Conservation (phyloP, 1,139 yeast species). For the Blastobotrys proliferans region DNA sequence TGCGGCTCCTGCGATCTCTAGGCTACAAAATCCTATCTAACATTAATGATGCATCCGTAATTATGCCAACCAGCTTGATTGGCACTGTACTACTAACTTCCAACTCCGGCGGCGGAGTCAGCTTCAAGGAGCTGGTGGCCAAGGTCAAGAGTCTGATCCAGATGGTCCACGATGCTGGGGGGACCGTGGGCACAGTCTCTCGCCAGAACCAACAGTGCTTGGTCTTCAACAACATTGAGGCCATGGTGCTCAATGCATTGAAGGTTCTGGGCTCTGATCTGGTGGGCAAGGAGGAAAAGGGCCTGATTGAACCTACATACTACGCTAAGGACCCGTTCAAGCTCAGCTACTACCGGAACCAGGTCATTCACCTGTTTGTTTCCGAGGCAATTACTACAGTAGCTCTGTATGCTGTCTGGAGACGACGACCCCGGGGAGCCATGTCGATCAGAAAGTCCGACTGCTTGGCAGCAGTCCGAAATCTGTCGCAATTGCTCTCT, state of each 20-base stretch:
- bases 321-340: constrained; percentile 41
- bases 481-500: constrained; percentile 36
- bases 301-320: constrained; percentile 39
- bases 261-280: constrained; percentile 38
- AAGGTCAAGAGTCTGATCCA: constrained; percentile 38
- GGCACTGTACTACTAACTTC: constrained; percentile 41
- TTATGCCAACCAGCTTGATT: constrained; percentile 43
- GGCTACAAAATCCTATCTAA: constrained; percentile 41
- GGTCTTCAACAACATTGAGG: constrained; percentile 27
- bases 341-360: constrained; percentile 42
- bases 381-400: constrained; percentile 40
- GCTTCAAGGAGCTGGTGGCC: constrained; percentile 33
- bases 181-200: constrained; percentile 37
- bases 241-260: constrained; percentile 38
- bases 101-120: constrained; percentile 37
- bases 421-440: constrained; percentile 15
- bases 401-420: constrained; percentile 33
- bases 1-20: constrained; percentile 34
- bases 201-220: constrained; percentile 17
- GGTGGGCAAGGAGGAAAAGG: constrained; percentile 35
- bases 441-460: constrained; percentile 20
- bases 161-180: constrained; percentile 37
- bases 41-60: constrained; percentile 40
- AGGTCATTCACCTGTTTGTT: constrained; percentile 41
- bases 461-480: constrained; percentile 30